Evolutionary conservation across 257 asterid genomes (phyloP), one percentile per base, ranked within the genome.

Genomic region (Solanum virginianum): DNA sequence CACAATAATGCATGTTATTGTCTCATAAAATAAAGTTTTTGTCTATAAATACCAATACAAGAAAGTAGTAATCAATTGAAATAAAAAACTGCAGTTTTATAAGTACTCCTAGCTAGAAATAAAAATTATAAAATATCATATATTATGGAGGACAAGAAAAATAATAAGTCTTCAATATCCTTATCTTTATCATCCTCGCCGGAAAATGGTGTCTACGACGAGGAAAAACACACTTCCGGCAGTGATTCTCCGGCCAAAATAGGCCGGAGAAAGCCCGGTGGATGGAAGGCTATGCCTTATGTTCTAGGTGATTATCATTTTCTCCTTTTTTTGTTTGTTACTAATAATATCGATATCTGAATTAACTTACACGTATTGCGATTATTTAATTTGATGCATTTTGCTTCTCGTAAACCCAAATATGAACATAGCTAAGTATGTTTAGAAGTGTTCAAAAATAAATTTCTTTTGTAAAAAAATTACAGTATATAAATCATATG

Each of bases 251-350:
- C 59, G 22, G 18, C 81, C n/a, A 74, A 22, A 74, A 22, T 17
- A 20, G 1, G 5, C 43, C 62, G 15, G 41, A 86, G 54, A 54
- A 82, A 86, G 32, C 90, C 80, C 0, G 95, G 97, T 54, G 97
- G 97, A 71, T 93, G 97, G 97, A 94, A 84, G 71, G 87, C 95
- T 89, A 94, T 94, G 94, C 93, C 94, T 22, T 93, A 81, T 65
- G 83, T 94, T 65, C 85, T 94, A 81, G 97, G 97, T 94, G 20
- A 55, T 43, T 20, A 18, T 71, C 79, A 80, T 80, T 75, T 86
- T 84, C 87, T 70, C 80, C 79, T 81, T 65, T 68, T 8, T 41
- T 55, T 36, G 22, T 11, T 2, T 79, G 14, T 43, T 22, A 7
- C 1, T 1, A 7, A n/a, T 47, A 14, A 7, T 41, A 0, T 0